Base-by-base conservation (phyloP, 2,329 filamentous ascomycete genomes). In the Cladosporium velox region DNA sequence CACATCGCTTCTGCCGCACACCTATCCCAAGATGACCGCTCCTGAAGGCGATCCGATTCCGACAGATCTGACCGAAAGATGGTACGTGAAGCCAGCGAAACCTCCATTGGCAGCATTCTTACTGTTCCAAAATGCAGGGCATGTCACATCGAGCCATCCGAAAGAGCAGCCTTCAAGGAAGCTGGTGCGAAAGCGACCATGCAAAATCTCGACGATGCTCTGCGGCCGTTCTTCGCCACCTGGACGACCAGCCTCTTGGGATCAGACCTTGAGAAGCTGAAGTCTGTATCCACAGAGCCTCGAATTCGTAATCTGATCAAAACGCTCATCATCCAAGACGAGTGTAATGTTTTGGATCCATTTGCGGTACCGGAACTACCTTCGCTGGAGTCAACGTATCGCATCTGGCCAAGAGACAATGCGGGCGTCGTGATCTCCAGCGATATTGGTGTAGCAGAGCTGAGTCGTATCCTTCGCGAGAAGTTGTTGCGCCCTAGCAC, bases 211-310 rank as follows among this genome's bases (percentile, higher is more conserved):
- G 32, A 62, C n/a, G 30, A 62, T 32, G 26, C 21, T 52, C 35
- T 54, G 14, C 44, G 30, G 32, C 47, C n/a, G 1, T 62, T 52
- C 30, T 62, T 62, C 32, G n/a, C 59, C 12, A 38, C 28, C 51
- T 62, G 59, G 59, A 38, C 47, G 1, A 62, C 47, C 32, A 54
- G 59, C 24, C 59, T 62, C 30, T 10, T 62, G 21, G 47, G 32
- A 1, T 41, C 30, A 12, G 47, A 41, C n/a, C 44, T 54, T 14
- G 59, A 49, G 21, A 28, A n/a, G 4, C 47, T 62, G 21, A n/a
- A 51, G 21, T 62, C 47, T 14, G 8, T 54, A 10, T 52, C 30
- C 32, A 41, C 15, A 6, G 59, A 62, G 24, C 30, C 51, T 26
- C 44, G 32, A 12, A 47, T 54, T 18, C n/a, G 47, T 28, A 5